These are phyloP conservation scores for Sphaerulina populicola DNA, from an alignment of 2,329 filamentous ascomycete species.

Conservation along the genomic window DNA sequence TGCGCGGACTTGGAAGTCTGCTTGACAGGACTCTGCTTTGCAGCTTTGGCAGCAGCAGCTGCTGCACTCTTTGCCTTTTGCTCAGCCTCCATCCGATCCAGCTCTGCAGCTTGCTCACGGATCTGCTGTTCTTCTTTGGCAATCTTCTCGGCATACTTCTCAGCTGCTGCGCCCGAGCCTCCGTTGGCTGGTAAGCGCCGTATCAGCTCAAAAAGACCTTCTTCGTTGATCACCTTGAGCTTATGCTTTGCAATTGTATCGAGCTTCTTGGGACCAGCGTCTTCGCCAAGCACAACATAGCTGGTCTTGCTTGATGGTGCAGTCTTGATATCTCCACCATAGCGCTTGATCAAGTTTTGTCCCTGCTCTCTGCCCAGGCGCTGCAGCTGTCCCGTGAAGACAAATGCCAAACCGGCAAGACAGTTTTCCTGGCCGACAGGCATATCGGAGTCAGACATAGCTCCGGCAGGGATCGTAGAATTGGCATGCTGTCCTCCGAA, in stretches of 20 bases:
- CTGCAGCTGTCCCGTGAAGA: conserved; percentile 84
- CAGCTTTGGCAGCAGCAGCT: conserved; percentile 43
- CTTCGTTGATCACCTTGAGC: conserved; percentile 88
- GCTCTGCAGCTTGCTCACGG: conserved; percentile 68
- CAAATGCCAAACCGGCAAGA: conserved; percentile 79
- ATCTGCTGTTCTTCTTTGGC: conserved; percentile 78
- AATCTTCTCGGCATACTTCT: conserved; percentile 75
- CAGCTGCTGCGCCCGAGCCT: conserved; percentile 78
- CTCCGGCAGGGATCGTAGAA: conserved; percentile 51
- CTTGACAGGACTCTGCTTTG: conserved; percentile 37
- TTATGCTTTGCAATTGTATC: conserved; percentile 70
- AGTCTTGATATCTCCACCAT: conserved; percentile 81
- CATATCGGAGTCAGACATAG: conserved; percentile 58
- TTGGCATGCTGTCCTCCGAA: conserved; percentile 53
- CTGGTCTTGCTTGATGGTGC: conserved; percentile 87
- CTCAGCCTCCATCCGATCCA: conserved; percentile 66
- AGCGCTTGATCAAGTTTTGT: conserved; percentile 77
- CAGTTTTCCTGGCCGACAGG: conserved; percentile 83
- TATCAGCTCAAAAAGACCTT: conserved; percentile 83
- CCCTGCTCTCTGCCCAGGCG: conserved; percentile 77
- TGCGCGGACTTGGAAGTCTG: conserved; percentile 36
- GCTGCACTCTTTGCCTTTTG: conserved; percentile 28
- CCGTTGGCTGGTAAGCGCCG: conserved; percentile 72
- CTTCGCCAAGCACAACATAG: conserved; percentile 82
- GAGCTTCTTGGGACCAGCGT: conserved; percentile 89